These are phyloP conservation scores for Lentinula sp. DNA, from an alignment of 768 basidiomycete genomes.

Conservation along the genomic window DNA sequence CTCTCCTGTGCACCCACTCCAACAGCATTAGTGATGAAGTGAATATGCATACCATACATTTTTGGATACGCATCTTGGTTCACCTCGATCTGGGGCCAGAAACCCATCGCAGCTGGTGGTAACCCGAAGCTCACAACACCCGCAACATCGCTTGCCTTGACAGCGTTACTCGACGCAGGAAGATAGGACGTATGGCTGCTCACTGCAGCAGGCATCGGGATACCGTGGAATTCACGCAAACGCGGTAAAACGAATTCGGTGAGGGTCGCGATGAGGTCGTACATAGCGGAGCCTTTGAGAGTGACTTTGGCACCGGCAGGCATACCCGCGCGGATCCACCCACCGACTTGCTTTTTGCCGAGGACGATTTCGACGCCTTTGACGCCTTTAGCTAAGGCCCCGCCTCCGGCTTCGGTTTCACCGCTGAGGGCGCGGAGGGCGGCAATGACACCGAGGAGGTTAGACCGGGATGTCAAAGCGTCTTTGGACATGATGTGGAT, in stretches of 20 bases:
- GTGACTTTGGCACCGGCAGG: constrained; percentile 89
- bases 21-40: constrained; percentile 84
- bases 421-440: constrained; percentile 85
- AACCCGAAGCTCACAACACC: constrained; percentile 92
- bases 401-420: constrained; percentile 70
- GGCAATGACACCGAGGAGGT: constrained; percentile 81
- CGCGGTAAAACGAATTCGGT: constrained; percentile 95
- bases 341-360: constrained; percentile 62
- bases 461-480: constrained; percentile 60
- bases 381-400: constrained; percentile 44
- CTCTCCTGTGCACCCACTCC: constrained; percentile 89
- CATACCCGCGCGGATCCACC: constrained; percentile 80
- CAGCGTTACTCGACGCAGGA: constrained; percentile 57
- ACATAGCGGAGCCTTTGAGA: constrained; percentile 88
- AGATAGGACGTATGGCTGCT: neutral
- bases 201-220: constrained; percentile 54
- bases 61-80: constrained; percentile 87
- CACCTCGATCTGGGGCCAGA: constrained; percentile 96
- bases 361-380: constrained; percentile 76
- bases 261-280: constrained; percentile 83
- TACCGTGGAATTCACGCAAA: constrained; percentile 82
- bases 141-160: constrained; percentile 70
- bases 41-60: constrained; percentile 86
- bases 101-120: constrained; percentile 73
- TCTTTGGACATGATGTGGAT: constrained; percentile 86